Conservation (phyloP, 306 rosid genomes). For the Gastrolobium villosum region DNA sequence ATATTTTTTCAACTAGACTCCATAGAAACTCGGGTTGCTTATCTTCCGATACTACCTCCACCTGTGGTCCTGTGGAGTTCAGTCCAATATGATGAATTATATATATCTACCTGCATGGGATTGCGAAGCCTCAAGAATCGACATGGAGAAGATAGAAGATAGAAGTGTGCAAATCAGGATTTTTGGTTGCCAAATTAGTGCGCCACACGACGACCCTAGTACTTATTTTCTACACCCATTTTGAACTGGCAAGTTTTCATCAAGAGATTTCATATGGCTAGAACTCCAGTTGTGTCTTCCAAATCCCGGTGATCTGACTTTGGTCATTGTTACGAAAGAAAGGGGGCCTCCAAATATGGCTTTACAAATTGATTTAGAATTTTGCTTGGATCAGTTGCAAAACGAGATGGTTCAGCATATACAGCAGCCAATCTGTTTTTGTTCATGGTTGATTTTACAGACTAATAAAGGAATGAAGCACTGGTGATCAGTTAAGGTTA, state of each 20-base stretch:
- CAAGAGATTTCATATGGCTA: constrained; percentile 27
- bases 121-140: constrained; percentile 30
- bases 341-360: constrained; percentile 13
- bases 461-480: constrained; percentile 42
- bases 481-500: constrained; percentile 28
- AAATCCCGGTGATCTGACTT: constrained; percentile 42
- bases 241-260: constrained; percentile 32
- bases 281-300: constrained; percentile 48
- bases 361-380: constrained; percentile 30
- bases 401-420: constrained; percentile 26
- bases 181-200: constrained; percentile 39
- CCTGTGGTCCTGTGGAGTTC: constrained; percentile 40
- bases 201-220: constrained; percentile 1
- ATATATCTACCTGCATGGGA: constrained; percentile 44
- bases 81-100: constrained; percentile 40
- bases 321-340: constrained; percentile 36
- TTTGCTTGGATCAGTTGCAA: constrained; percentile 13
- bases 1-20: constrained; percentile 83
- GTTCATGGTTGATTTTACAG: constrained; percentile 44
- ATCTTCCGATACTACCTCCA: constrained; percentile 34
- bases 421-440: constrained; percentile 42
- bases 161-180: constrained; percentile 38
- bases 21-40: constrained; percentile 35
- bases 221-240: constrained; percentile 45
- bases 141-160: constrained; percentile 42